Conservation (phyloP, 345 rosid genomes). For the Eucalyptus regnans region DNA sequence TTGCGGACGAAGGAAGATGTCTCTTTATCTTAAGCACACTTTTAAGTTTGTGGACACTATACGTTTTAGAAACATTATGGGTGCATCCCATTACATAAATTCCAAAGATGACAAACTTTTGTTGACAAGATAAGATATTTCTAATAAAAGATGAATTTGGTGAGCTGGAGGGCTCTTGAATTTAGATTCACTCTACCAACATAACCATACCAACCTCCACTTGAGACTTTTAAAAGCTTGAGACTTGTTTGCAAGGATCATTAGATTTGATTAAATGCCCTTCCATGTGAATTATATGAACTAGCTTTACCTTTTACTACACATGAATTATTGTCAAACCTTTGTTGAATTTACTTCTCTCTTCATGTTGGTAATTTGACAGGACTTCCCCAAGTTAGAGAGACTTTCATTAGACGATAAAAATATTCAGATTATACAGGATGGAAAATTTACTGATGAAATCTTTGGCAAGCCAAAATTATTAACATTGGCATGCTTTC, state of each 20-base stretch:
- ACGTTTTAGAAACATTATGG: background rate
- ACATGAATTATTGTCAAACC: background rate
- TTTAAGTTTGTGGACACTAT: background rate
- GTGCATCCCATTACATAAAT: background rate
- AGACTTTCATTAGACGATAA: background rate
- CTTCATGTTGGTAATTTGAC: background rate
- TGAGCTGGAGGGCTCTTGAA: background rate
- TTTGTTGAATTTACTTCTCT: background rate
- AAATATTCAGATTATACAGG: background rate
- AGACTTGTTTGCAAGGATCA: background rate
- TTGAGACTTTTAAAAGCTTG: background rate
- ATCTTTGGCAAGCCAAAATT: background rate
- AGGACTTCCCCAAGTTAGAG: background rate
- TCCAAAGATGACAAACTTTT: background rate
- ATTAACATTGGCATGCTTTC: background rate
- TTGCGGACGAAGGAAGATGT: background rate
- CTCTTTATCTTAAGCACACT: background rate
- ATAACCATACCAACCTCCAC: background rate
- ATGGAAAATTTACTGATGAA: background rate
- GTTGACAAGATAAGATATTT: background rate
- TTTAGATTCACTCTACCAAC: background rate
- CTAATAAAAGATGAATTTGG: background rate
- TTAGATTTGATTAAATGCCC: background rate
- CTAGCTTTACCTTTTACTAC: background rate
- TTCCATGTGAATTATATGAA: background rate